Evolutionary conservation across 108 stramenopile species (phyloP).

Genomic region (Aurantiochytrium sp.): DNA sequence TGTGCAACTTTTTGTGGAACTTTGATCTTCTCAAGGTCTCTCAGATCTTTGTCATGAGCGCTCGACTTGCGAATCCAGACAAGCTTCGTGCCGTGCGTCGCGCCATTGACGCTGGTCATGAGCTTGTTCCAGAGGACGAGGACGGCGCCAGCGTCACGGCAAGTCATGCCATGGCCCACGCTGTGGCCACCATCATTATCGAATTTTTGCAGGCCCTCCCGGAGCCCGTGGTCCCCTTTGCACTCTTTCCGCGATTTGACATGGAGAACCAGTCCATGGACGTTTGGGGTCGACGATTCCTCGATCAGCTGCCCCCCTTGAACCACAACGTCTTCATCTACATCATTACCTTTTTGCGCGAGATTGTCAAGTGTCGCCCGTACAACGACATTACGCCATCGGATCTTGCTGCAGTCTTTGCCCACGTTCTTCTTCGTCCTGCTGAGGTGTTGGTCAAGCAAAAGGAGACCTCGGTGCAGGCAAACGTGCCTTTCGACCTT

Average conservation of each 20-base stretch:
- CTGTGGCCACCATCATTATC: constrained; percentile 67
- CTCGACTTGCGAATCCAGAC: constrained; percentile 52
- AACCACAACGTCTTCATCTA: constrained; percentile 95
- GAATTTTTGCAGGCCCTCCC: constrained; percentile 68
- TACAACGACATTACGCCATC: constrained; percentile 62
- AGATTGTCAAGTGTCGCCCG: constrained; percentile 63
- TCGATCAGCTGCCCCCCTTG: constrained; percentile 75
- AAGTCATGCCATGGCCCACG: neutral
- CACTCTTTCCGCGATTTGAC: constrained; percentile 67
- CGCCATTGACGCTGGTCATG: constrained; percentile 64
- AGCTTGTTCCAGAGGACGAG: constrained; percentile 54
- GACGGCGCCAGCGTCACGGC: neutral
- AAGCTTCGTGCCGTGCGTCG: constrained; percentile 75
- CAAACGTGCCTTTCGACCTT: constrained; percentile 2
- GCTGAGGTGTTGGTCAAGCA: neutral
- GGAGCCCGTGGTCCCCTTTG: constrained; percentile 68
- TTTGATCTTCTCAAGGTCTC: neutral
- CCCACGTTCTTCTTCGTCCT: neutral
- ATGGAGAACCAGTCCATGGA: constrained; percentile 74
- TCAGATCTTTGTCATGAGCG: constrained; percentile 55
- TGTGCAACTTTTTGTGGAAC: constrained; percentile 68
- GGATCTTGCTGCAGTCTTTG: constrained; percentile 53
- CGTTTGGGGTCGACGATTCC: constrained; percentile 60
- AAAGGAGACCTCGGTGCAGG: neutral
- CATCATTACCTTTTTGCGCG: constrained; percentile 85